Evolutionary conservation across 2,329 filamentous ascomycete species (phyloP), one percentile per base, ranked within the genome.

Genomic region (Beauveria sp.): DNA sequence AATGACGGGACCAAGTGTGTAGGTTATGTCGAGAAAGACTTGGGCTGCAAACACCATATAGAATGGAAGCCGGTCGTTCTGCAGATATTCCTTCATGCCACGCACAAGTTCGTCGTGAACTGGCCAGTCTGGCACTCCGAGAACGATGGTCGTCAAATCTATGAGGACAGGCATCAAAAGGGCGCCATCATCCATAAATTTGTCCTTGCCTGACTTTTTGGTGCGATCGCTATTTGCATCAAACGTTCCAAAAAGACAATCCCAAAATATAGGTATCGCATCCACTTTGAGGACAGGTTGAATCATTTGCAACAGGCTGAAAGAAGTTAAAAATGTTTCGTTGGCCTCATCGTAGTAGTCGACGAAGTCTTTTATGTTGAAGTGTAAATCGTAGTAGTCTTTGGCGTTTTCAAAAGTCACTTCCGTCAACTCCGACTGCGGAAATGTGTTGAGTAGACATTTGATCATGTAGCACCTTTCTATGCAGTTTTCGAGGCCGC

Each of bases 111-210:
- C 66, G 55, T 75, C 73, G 47, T 65, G 59, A 2, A 64, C 64
- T 40, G 67, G 71, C 50, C 70, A 59, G 0, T 47, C 14, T 30
- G 66, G 56, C 2, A 60, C 63, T n/a, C 64, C 64, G 4, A 58
- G 55, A 22, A 18, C 10, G 16, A 59, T 8, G 5, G 48, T 59
- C 3, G 12, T 52, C 26, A 53, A 37, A 44, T 66, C 62, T 1
- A 69, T 65, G 4, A 74, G 64, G 43, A 71, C 63, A 34, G 66
- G 61, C 12, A 70, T 59, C 22, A 74, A 61, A 18, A 75, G 63
- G 41, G 70, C 68, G 52, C 70, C 71, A 63, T 74, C 71, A 64
- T 75, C n/a, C n/a, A n/a, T n/a, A n/a, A n/a, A n/a, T n/a, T n/a
- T n/a, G n/a, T n/a, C n/a, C n/a, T n/a, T n/a, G n/a, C n/a, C 22